Percentiles rank a stretch among this genome's conserved stretches.
Conservation (phyloP, 2,329 filamentous ascomycete genomes). For the Acrocalymma vagum region DNA sequence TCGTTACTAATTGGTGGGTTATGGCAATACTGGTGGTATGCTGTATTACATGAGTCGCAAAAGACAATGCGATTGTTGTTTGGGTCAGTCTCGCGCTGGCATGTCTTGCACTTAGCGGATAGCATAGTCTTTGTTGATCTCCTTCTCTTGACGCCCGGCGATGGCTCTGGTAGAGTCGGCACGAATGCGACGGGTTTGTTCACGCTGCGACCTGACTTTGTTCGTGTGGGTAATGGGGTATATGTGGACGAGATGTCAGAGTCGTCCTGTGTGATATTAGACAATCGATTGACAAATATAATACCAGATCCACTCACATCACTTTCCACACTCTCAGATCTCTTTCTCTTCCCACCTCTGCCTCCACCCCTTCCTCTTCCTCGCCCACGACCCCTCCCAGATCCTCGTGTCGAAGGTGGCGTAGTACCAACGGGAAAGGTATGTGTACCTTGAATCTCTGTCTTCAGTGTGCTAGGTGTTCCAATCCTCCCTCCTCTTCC, state of each 20-base stretch:
- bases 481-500: conserved; percentile 44
- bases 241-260: conserved; percentile 55
- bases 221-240: conserved; percentile 69
- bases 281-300: conserved; percentile 5
- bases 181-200: conserved; percentile 72
- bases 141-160: conserved; percentile 62
- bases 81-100: conserved; percentile 75
- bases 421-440: conserved; percentile 30
- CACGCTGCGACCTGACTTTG: conserved; percentile 78
- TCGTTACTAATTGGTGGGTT: conserved; percentile 76
- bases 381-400: conserved; percentile 46
- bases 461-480: conserved; percentile 42
- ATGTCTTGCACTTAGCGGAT: conserved; percentile 72
- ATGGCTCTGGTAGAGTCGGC: conserved; percentile 61
- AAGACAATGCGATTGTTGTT: conserved; percentile 83
- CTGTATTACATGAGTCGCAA: conserved; percentile 81
- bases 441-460: conserved; percentile 32
- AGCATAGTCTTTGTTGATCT: conserved; percentile 63
- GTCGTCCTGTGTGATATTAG: conserved; percentile 39
- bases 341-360: conserved; percentile 49
- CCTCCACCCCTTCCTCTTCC: conserved; percentile 46
- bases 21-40: conserved; percentile 86
- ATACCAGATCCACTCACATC: conserved; percentile 36
- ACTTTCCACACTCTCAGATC: conserved; percentile 46
- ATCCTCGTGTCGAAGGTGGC: conserved; percentile 44